phyloP scores from a whole-genome alignment of 306 rosid genomes.

The Prunus campanulata region DNA sequence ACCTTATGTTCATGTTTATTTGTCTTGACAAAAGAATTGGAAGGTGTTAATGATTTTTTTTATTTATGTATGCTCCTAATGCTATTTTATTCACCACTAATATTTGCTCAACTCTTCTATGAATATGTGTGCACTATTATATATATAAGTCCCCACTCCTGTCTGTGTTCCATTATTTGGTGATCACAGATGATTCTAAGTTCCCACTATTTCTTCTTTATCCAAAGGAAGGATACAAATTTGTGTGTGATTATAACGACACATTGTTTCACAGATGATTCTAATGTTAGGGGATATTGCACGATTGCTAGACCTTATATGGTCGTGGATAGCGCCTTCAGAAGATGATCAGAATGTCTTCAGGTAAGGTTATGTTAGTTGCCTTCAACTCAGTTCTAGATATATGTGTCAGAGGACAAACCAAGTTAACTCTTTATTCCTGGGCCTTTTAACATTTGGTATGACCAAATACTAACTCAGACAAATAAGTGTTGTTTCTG shows the following conservation, averaged over 20 bases:
- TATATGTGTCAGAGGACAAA: neutral
- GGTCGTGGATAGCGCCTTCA: slow-evolving; percentile 97
- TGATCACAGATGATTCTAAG: neutral
- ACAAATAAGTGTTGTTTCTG: neutral
- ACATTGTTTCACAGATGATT: slow-evolving; percentile 60
- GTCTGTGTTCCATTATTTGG: neutral
- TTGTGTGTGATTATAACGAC: slow-evolving; percentile 19
- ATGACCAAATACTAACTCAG: neutral
- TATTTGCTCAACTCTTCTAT: neutral
- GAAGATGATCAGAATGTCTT: slow-evolving; percentile 70
- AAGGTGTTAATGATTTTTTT: neutral
- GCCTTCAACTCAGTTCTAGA: slow-evolving; percentile 22
- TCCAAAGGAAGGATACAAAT: neutral
- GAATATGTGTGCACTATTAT: neutral
- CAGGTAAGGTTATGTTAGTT: slow-evolving; percentile 47
- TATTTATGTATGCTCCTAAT: neutral
- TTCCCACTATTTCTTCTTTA: neutral
- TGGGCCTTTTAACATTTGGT: slow-evolving; percentile 13
- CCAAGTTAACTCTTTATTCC: neutral
- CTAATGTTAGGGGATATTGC: slow-evolving; percentile 90
- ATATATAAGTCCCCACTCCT: neutral
- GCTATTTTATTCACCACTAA: neutral
- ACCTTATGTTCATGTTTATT: neutral
- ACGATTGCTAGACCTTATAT: slow-evolving; percentile 78
- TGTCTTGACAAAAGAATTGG: slow-evolving; percentile 3